Evolutionary conservation across 2,329 filamentous ascomycete genomes (phyloP), one percentile per base, ranked within the genome.

Genomic region (Penicillium sp.): DNA sequence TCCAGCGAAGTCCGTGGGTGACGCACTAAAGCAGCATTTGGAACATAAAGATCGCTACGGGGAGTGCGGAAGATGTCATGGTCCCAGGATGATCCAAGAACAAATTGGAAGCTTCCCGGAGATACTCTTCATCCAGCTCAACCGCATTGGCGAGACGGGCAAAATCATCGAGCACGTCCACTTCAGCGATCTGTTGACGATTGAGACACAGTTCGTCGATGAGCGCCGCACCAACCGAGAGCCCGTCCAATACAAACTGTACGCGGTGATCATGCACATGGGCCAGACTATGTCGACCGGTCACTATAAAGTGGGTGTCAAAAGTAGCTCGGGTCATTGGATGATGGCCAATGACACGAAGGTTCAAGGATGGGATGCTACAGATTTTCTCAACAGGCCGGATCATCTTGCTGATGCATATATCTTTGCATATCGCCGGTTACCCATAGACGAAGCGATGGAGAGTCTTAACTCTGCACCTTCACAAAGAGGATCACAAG

Each of bases 271-370:
- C 23, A 50, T 66, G 16, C 68, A 67, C 43, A 10, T n/a, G 2
- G 19, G 36, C n/a, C 0, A 2, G 2, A 36, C n/a, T 4, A 14
- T 43, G 1, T 3, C 5, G 0, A 1, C 3, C 7, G 67, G 65
- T 1, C 67, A 71, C 53, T 70, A 69, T 48, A 57, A 19, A 4
- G 51, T 57, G 23, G 54, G 48, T n/a, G 60, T 66, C 40, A 67
- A 63, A 56, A 55, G 57, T 5, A 53, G 57, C 10, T 45, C 47
- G 14, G 43, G 32, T 4, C 23, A 42, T 18, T 70, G 67, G 68
- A 51, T 42, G 4, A 65, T 32, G 60, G 18, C 50, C 0, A 19
- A 14, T 4, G 47, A 34, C 11, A 1, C 2, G 26, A 34, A 38
- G 2, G 16, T 19, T 2, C 5, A 18, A 10, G 8, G 19, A 18